Conservation (phyloP, 176 grass and related monocot genomes). For the Carex parvula region DNA sequence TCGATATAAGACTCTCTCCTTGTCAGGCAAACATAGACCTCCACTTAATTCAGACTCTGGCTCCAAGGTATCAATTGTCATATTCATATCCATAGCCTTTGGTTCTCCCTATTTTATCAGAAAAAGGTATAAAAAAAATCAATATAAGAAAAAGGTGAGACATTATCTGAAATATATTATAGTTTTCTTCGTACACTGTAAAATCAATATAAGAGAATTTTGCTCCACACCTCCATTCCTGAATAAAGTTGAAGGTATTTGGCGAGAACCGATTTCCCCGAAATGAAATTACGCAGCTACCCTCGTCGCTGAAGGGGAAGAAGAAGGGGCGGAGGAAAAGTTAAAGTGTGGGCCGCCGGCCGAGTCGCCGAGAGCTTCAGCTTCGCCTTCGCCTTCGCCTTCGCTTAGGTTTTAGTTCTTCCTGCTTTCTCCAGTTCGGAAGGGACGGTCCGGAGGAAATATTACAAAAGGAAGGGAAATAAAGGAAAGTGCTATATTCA, state of each 20-base stretch:
- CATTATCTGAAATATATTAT: background rate
- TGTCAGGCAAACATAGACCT: conserved; percentile 53
- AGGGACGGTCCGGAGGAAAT: no score
- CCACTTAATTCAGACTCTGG: conserved; percentile 48
- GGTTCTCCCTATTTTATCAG: background rate
- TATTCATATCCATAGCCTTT: conserved; percentile 48
- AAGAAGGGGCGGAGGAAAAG: no score
- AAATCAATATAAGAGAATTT: background rate
- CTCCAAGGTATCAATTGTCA: conserved; percentile 51
- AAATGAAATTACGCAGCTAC: no score
- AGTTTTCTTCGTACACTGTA: background rate
- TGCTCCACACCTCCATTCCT: background rate
- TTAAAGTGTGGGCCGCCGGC: no score
- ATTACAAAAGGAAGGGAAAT: no score
- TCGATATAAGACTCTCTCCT: conserved; percentile 63
- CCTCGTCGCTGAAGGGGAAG: no score
- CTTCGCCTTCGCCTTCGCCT: no score
- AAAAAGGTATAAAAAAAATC: background rate
- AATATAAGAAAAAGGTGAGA: background rate
- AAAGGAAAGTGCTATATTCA: no score
- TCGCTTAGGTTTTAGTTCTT: no score
- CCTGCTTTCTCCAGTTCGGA: no score
- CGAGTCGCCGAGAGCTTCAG: no score
- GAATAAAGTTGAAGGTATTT: background rate
- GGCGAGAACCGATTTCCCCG: no score